Conservation (phyloP, 1,139 yeast species). For the Pichia sp. region DNA sequence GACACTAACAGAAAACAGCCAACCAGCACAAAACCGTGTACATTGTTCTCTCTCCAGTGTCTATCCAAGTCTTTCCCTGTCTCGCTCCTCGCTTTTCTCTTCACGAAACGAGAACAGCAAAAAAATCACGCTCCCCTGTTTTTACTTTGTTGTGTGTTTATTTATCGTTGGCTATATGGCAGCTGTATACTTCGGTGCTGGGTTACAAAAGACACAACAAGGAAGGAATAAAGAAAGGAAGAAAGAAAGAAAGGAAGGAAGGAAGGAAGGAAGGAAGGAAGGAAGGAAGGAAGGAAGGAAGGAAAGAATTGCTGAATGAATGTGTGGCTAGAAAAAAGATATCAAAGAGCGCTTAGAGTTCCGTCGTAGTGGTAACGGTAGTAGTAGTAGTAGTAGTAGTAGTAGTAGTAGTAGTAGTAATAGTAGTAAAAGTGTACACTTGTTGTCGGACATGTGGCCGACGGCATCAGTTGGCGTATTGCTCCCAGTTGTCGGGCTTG, state of each 20-base stretch:
- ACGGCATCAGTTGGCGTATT: conserved; percentile 19
- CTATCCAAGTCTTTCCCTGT: too few species aligned
- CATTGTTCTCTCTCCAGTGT: background rate
- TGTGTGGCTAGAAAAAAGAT: too few species aligned
- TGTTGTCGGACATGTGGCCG: background rate
- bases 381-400: too few species aligned
- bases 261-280: background rate
- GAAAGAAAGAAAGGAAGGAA: background rate
- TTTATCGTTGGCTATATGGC: background rate
- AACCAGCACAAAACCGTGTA: background rate
- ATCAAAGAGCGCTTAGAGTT: too few species aligned
- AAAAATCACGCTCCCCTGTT: background rate
- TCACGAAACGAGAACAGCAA: background rate
- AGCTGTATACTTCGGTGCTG: too few species aligned
- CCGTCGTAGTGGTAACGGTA: too few species aligned
- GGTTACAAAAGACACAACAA: background rate
- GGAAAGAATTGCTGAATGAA: too few species aligned
- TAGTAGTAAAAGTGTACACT: too few species aligned
- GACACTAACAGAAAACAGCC: background rate
- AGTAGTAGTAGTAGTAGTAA: too few species aligned
- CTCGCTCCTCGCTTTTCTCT: too few species aligned
- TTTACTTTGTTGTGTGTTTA: background rate
- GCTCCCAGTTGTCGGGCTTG: conserved; percentile 55
- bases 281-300: background rate
- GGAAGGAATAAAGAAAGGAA: background rate